A percentile compares a stretch with the other conserved stretches of the same genome.
Conservation (phyloP, 306 rosid genomes). For the Leucaena leucocephala region DNA sequence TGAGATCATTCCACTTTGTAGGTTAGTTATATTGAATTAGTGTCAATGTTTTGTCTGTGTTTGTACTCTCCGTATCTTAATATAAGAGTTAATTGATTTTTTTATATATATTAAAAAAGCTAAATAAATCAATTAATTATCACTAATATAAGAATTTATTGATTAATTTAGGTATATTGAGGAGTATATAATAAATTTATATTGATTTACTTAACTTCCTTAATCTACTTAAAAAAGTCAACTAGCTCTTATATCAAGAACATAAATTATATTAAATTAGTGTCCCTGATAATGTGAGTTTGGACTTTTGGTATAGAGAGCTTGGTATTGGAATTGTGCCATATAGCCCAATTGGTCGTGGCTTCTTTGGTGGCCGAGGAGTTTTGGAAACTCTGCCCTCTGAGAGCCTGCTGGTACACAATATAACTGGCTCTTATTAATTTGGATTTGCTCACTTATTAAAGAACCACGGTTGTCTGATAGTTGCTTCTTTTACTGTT, state of each 20-base stretch:
- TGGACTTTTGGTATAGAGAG: slow-evolving; percentile 40
- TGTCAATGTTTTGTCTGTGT: too few species aligned
- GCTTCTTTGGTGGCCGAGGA: slow-evolving; percentile 66
- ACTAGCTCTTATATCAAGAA: too few species aligned
- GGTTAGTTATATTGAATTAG: slow-evolving; percentile 34
- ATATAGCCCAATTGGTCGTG: slow-evolving; percentile 70
- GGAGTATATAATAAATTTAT: too few species aligned
- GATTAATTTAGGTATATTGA: too few species aligned
- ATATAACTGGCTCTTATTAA: not conserved
- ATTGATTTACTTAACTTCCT: too few species aligned
- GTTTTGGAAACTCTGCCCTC: slow-evolving; percentile 49
- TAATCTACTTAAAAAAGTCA: too few species aligned
- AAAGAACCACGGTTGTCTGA: not conserved
- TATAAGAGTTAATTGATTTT: too few species aligned
- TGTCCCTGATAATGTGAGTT: not conserved
- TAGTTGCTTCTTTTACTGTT: not conserved
- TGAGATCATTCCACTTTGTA: slow-evolving; percentile 60
- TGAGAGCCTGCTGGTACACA: slow-evolving; percentile 43
- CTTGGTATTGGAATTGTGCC: slow-evolving; percentile 77
- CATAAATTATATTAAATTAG: not conserved
- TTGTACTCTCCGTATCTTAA: too few species aligned
- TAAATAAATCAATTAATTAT: too few species aligned
- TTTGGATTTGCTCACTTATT: not conserved
- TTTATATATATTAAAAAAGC: too few species aligned
- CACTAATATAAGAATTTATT: too few species aligned